Conservation (phyloP, 345 rosid species). For the Eucalyptus globulus region DNA sequence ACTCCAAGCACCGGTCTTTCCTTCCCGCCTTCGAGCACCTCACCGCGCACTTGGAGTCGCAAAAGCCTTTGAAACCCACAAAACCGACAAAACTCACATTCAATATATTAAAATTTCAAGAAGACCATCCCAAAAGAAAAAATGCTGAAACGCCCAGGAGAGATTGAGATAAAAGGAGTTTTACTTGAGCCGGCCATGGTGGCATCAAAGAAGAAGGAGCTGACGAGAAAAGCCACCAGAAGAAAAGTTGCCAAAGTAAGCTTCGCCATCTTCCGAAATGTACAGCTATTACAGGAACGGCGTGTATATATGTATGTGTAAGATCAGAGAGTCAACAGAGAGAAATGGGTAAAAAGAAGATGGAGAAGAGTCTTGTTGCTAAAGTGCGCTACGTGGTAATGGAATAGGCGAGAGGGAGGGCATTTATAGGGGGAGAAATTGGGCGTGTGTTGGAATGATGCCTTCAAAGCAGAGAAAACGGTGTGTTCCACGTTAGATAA, state of each 20-base stretch:
- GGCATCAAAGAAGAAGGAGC: background rate
- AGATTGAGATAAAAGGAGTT: background rate
- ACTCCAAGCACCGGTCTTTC: constrained; percentile 53
- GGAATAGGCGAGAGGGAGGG: background rate
- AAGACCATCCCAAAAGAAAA: background rate
- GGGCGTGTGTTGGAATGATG: background rate
- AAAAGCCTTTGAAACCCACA: background rate
- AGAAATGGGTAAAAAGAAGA: background rate
- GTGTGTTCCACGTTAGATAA: background rate
- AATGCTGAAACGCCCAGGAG: background rate
- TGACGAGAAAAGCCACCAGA: background rate
- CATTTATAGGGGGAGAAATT: background rate
- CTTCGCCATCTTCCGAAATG: background rate
- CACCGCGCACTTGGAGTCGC: constrained; percentile 26
- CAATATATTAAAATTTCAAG: no score
- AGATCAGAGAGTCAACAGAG: background rate
- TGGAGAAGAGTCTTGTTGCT: background rate
- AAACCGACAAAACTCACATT: background rate
- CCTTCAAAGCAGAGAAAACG: background rate
- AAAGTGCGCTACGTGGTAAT: background rate
- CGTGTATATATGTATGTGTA: background rate
- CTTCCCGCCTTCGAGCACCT: constrained; percentile 50
- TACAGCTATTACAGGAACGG: background rate
- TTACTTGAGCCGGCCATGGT: background rate
- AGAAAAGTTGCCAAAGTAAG: background rate